Conservation (phyloP, 1,139 yeast species). For the Suhomyces kunorum region DNA sequence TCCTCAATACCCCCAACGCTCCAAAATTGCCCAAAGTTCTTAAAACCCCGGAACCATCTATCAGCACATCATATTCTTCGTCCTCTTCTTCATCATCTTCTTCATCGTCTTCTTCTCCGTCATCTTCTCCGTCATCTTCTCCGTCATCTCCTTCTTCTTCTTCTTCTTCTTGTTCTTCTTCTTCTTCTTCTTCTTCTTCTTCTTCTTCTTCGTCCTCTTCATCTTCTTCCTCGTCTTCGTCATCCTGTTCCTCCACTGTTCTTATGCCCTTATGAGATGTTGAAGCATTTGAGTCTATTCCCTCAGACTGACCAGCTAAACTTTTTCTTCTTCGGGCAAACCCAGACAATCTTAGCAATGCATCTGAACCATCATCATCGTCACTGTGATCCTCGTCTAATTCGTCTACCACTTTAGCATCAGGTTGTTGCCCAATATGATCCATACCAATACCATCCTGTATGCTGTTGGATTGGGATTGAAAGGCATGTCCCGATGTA, state of each 20-base stretch:
- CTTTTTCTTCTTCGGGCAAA: background rate
- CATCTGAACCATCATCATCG: background rate
- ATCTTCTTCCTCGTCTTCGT: background rate
- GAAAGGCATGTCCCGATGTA: background rate
- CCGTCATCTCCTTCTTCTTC: background rate
- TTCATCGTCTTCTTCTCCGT: conserved; percentile 2
- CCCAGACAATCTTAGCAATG: background rate
- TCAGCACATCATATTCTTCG: background rate
- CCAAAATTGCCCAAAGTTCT: background rate
- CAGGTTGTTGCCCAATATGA: too few relatives aligned
- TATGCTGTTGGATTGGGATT: background rate
- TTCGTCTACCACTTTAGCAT: too few relatives aligned
- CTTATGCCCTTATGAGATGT: too few relatives aligned
- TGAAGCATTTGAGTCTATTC: too few relatives aligned
- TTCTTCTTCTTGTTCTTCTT: conserved; percentile 15
- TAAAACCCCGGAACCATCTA: background rate
- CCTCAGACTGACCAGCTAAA: background rate
- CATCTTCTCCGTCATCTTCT: conserved; percentile 2
- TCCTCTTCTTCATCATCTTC: conserved; percentile 3
- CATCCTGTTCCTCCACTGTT: background rate
- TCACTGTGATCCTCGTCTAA: background rate
- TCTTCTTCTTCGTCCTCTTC: conserved; percentile 9
- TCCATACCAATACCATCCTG: too few relatives aligned
- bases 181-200: conserved; percentile 12
- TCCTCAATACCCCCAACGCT: background rate